Base-by-base conservation (phyloP, 106 monocot species). In the Iris macrosiphon region DNA sequence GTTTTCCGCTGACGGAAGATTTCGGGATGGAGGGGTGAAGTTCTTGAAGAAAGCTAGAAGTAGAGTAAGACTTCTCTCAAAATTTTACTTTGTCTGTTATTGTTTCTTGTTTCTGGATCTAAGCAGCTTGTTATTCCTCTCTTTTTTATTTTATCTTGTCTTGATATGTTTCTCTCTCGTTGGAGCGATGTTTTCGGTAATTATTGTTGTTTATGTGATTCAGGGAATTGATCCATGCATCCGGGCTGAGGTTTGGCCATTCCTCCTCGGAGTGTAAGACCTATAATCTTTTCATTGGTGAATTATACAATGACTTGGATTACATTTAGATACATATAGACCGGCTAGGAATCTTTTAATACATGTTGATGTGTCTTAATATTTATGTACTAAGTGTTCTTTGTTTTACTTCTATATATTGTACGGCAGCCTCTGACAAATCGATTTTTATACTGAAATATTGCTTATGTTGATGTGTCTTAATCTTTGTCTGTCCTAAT, bases 181-280 rank as follows among this genome's bases (percentile, higher is more conserved):
- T n/a, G n/a, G n/a, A n/a, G n/a, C n/a, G n/a, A n/a, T 68, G n/a
- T 4, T 49, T 16, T 16, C 21, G 31, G 57, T 6, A 27, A 39
- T 8, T 27, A 31, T 9, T 50, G 2, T 18, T 28, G 4, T 55
- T 17, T 52, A 70, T 56, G n/a, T 61, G 27, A 26, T 77, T 47
- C 57, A 94, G 93, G 93, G 93, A 63, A 66, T 88, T 71, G 93
- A 94, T 45, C 88, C 83, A 27, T 72, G 69, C 62, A 84, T 94
- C 52, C 81, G 93, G 69, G 61, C 67, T 50, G 81, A 78, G 39
- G 93, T 94, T 55, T 94, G 93, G 93, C 93, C 93, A 49, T 94
- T 88, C 44, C 78, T 94, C 15, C 84, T 88, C 53, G 93, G 93
- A 81, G 78, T 94, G 93, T 94, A 84, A 84, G 88, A 53, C 62